Percentiles rank a stretch among this genome's conserved stretches.
Evolutionary conservation across 805 yeast genomes (phyloP).

Genomic region (Barnettozyma populi): DNA sequence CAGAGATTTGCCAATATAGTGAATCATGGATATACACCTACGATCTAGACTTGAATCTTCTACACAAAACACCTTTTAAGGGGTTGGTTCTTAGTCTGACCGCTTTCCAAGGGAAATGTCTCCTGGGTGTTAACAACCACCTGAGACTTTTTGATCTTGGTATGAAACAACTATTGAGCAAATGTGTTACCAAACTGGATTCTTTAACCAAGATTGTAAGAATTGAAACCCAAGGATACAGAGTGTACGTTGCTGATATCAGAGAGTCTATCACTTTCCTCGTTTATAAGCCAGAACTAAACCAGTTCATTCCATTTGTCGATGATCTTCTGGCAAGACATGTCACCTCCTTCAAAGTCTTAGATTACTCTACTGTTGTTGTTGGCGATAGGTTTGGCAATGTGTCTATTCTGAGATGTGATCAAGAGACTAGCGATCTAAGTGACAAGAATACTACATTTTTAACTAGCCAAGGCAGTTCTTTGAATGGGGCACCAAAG

Average conservation of each 20-base stretch:
- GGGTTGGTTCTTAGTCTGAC: constrained; percentile 42
- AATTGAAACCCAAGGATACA: constrained; percentile 47
- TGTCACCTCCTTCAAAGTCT: constrained; percentile 48
- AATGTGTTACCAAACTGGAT: constrained; percentile 44
- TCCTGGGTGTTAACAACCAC: constrained; percentile 50
- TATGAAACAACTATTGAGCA: constrained; percentile 67
- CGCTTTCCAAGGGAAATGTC: constrained; percentile 52
- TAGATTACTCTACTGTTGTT: constrained; percentile 72
- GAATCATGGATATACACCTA: constrained; percentile 22
- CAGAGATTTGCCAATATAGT: constrained; percentile 15
- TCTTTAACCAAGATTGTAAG: constrained; percentile 46
- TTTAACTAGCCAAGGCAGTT: constrained; percentile 28
- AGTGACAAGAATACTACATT: constrained; percentile 43
- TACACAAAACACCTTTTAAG: constrained; percentile 59
- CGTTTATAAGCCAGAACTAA: constrained; percentile 41
- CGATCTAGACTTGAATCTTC: constrained; percentile 37
- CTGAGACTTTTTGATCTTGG: constrained; percentile 71
- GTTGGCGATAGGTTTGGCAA: constrained; percentile 91
- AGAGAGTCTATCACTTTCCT: constrained; percentile 57
- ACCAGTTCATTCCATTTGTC: constrained; percentile 55
- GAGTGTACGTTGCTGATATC: constrained; percentile 70
- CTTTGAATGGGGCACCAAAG: constrained; percentile 46
- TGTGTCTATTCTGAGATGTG: constrained; percentile 59
- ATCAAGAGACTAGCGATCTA: constrained; percentile 40
- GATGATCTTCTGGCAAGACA: constrained; percentile 69